A percentile compares a stretch with the other conserved stretches of the same genome.
These are phyloP conservation scores for Sicyos edulis DNA, from an alignment of 306 rosid species.

Conservation along the genomic window DNA sequence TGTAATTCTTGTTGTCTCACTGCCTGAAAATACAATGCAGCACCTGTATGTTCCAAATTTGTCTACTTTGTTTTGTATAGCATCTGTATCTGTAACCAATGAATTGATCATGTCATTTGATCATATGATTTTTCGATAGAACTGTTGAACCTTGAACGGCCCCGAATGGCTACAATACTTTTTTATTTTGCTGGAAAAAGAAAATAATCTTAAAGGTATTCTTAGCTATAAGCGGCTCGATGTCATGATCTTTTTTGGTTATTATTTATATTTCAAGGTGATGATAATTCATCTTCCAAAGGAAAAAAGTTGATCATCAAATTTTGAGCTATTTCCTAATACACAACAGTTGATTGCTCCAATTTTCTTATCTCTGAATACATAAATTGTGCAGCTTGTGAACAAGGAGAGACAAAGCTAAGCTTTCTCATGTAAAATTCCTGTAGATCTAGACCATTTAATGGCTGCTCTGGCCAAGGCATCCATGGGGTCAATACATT, in stretches of 20 bases:
- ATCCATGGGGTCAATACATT: slow-evolving; percentile 40
- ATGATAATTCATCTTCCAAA: background rate
- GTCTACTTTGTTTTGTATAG: background rate
- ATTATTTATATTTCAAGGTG: background rate
- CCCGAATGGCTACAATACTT: too few species aligned
- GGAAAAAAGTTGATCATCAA: slow-evolving; percentile 6
- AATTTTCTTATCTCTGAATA: background rate
- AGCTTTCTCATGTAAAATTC: slow-evolving; percentile 8
- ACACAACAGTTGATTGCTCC: slow-evolving; percentile 7
- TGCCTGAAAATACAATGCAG: background rate
- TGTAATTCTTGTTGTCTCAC: background rate
- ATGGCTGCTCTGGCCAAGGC: slow-evolving; percentile 41
- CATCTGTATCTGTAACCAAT: background rate
- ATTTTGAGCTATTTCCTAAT: background rate
- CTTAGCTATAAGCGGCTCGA: background rate
- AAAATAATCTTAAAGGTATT: background rate
- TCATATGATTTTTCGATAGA: background rate
- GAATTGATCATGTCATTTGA: background rate
- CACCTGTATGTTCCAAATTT: background rate
- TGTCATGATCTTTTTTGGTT: background rate
- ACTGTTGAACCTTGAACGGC: background rate
- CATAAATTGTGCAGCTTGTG: background rate
- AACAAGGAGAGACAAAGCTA: background rate
- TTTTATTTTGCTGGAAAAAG: background rate
- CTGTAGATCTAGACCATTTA: slow-evolving; percentile 36